Percentiles rank a stretch among this genome's conserved stretches.
Conservation (phyloP, 768 basidiomycete genomes). For the Calocybe cyanea region DNA sequence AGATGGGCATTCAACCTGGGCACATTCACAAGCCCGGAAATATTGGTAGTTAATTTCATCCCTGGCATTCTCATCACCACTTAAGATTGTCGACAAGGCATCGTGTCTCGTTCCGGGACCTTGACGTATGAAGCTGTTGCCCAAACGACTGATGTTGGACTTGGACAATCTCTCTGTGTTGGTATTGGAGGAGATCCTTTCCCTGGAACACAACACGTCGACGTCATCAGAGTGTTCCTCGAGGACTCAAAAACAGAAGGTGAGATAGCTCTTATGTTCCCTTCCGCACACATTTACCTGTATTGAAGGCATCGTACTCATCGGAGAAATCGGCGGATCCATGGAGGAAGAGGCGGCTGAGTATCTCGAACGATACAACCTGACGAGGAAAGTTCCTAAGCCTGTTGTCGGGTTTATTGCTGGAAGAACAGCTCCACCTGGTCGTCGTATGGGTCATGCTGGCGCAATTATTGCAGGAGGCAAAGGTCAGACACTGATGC, state of each 20-base stretch:
- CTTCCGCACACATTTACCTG: neutral
- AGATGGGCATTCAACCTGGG: conserved; percentile 98
- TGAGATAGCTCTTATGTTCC: conserved; percentile 21
- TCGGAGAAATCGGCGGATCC: conserved; percentile 97
- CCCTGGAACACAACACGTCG: conserved; percentile 93
- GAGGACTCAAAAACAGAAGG: conserved; percentile 93
- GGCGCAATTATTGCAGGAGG: conserved; percentile 98
- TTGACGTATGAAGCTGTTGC: conserved; percentile 98
- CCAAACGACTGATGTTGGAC: conserved; percentile 92
- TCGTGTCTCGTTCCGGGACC: conserved; percentile 93
- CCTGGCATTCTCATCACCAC: neutral
- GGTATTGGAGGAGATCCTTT: conserved; percentile 98
- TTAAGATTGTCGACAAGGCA: conserved; percentile 48
- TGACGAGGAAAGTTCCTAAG: conserved; percentile 80
- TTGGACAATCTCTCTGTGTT: conserved; percentile 94
- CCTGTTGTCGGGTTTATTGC: conserved; percentile 98
- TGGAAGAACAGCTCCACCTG: conserved; percentile 95
- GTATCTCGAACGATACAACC: conserved; percentile 91
- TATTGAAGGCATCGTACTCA: conserved; percentile 82
- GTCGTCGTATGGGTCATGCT: conserved; percentile 96
- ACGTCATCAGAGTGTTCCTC: conserved; percentile 94
- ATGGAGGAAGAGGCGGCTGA: conserved; percentile 99
- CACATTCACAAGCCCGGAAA: conserved; percentile 97
- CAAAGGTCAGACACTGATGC: conserved; percentile 59
- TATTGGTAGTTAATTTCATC: conserved; percentile 65